A percentile compares a stretch with the other conserved stretches of the same genome.
These are phyloP conservation scores for Pseudonitzschia delicatissima DNA, from an alignment of 108 stramenopile species.

Conservation along the genomic window DNA sequence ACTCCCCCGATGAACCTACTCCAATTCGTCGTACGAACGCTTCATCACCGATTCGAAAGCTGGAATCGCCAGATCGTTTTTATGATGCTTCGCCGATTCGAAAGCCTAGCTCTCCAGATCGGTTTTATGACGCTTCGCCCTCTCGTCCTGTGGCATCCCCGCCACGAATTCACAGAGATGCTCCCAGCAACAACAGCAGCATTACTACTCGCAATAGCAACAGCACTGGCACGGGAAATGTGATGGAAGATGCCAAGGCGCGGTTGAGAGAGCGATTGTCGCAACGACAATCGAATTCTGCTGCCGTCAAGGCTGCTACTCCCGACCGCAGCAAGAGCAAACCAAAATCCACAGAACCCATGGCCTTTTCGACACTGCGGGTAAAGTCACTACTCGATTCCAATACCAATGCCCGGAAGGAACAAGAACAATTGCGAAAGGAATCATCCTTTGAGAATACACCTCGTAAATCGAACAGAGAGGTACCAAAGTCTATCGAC, in stretches of 20 bases:
- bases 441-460: background rate
- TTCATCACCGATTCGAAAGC: background rate
- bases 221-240: background rate
- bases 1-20: too few relatives aligned
- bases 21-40: background rate
- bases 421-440: background rate
- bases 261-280: conserved; percentile 13
- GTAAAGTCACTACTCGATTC: background rate
- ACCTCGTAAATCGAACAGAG: background rate
- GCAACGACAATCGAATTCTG: conserved; percentile 1
- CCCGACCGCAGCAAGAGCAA: background rate
- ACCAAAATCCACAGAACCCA: background rate
- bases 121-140: conserved; percentile 14
- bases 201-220: background rate
- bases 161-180: too few relatives aligned
- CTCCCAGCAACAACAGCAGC: too few relatives aligned
- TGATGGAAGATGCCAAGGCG: conserved; percentile 10
- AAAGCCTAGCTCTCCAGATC: background rate
- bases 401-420: background rate
- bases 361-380: conserved; percentile 1
- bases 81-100: too few relatives aligned
- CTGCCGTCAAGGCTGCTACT: too few relatives aligned
- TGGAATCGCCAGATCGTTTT: too few relatives aligned
- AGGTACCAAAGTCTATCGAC: background rate
- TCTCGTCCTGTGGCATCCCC: too few relatives aligned